Evolutionary conservation across 208 protist species (phyloP), one percentile per base, ranked within the genome.

Genomic region (Leishmania gerbilli): DNA sequence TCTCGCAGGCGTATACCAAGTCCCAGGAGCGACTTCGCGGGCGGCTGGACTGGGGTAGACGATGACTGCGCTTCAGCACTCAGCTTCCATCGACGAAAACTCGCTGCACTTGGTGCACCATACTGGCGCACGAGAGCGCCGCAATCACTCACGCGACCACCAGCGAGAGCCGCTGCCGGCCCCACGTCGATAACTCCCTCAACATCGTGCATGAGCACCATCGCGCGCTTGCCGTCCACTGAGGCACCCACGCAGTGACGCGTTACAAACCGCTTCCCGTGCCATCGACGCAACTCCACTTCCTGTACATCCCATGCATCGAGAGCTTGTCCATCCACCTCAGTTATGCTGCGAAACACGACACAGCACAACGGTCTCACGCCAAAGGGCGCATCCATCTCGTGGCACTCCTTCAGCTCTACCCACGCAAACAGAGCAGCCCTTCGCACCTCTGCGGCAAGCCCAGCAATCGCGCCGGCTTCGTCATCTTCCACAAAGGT

Each of bases 211-310:
- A 49, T 74, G n/a, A 96, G 67, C 45, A 91, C 67, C 58, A 89
- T 89, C 24, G 86, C 89, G 11, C 79, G 74, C 47, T 80, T 82
- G n/a, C 94, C 94, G 72, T 96, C 86, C 15, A 93, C 86, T 11
- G 91, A 95, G 80, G 91, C 94, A 31, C 87, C 92, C 64, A 96
- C 68, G 51, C 89, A 92, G 81, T 94, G 92, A 15, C 88, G 88
- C 72, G 91, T 82, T 47, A 71, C 79, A 17, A 91, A 91, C 0
- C 65, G 27, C 60, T 80, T 84, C 40, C 91, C 88, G 31, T 83
- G 49, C 71, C 83, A 84, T 11, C 79, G 75, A 19, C 72, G 75
- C 77, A 94, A 21, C 21, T 79, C 82, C 24, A 83, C 31, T 15
- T 77, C 86, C 56, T 88, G 77, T 19, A 77, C 82, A 72, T 89